Base-by-base conservation (phyloP, 2,329 filamentous ascomycete genomes). In the Tolypocladium guangdongense region DNA sequence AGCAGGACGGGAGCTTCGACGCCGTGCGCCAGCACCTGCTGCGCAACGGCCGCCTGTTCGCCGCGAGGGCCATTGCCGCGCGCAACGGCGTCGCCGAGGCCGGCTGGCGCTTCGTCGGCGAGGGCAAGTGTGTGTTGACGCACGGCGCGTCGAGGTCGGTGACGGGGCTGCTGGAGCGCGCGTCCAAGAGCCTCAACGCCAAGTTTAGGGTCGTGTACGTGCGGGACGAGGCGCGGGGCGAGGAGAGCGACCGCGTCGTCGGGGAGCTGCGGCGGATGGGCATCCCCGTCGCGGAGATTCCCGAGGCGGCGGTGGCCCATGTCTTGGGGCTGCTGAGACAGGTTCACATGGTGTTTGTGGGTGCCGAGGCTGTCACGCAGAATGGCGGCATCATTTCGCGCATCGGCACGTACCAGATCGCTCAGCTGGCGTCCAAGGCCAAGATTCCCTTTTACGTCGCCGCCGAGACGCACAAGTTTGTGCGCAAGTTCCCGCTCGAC, bases 401-500 rank as follows among this genome's bases (percentile, higher is more conserved):
- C 49, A 81, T 97, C 71, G 92, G 92, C 51, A 84, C 81, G 2
- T 92, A 88, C 61, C 90, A 96, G 73, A 86, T 97, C 61, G 91
- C 89, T 2, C 75, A 90, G 60, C 74, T 96, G 51, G 90, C 91
- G 6, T 84, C 85, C 62, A 68, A 71, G 32, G 75, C 75, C 46
- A 82, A 84, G 39, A 84, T 88, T 57, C 87, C 87, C 0, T 89
- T 97, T 61, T 96, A 95, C 64, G 90, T 96, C 20, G 90, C 93
- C 6, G 87, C 87, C 1, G 93, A 99, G 74, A 95, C 88, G 63
- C 93, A 99, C 76, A 99, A 99, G 73, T 96, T 99, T 66, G 90
- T 95, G 47, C 81, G 90, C 62, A 78, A 93, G 53, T 93, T 91
- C 63, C 89, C 92, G 1, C 73, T 93, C 24, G 83, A 86, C 57